phyloP scores from a whole-genome alignment of 495 filamentous ascomycete genomes.

The Recurvomyces mirabilis region DNA sequence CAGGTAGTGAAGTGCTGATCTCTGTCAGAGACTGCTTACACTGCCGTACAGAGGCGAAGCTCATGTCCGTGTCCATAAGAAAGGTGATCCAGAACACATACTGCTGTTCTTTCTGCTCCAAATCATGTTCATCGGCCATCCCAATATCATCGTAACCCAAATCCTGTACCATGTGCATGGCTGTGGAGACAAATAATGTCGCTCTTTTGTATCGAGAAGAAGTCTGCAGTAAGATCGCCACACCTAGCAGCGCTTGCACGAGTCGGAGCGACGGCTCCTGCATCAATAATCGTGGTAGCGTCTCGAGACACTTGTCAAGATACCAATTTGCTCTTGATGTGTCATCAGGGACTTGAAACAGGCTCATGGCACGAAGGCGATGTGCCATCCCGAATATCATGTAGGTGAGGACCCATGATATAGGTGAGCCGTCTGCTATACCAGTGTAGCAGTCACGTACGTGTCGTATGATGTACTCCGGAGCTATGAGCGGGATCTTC shows the following conservation, averaged over 20 bases:
- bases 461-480: background rate
- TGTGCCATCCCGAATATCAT: slow-evolving; percentile 2
- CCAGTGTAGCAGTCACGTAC: slow-evolving; percentile 1
- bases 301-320: slow-evolving; percentile 2
- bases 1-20: background rate
- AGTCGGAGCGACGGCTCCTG: background rate
- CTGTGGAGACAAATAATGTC: slow-evolving; percentile 2
- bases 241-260: slow-evolving; percentile 1
- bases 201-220: background rate
- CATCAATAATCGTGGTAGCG: background rate
- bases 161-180: slow-evolving; percentile 2
- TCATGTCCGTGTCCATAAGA: slow-evolving; percentile 1
- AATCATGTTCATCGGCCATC: background rate
- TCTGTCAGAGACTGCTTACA: background rate
- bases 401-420: slow-evolving; percentile 3
- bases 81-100: slow-evolving; percentile 5
- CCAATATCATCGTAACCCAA: background rate
- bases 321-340: background rate
- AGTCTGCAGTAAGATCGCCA: slow-evolving; percentile 1
- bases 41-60: background rate
- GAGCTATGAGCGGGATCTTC: slow-evolving; percentile 2
- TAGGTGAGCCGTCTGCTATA: background rate
- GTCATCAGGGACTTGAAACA: background rate
- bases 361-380: slow-evolving; percentile 1
- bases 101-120: background rate